Base-by-base conservation (phyloP, 441 rosid species). In the Omphalea diandra region DNA sequence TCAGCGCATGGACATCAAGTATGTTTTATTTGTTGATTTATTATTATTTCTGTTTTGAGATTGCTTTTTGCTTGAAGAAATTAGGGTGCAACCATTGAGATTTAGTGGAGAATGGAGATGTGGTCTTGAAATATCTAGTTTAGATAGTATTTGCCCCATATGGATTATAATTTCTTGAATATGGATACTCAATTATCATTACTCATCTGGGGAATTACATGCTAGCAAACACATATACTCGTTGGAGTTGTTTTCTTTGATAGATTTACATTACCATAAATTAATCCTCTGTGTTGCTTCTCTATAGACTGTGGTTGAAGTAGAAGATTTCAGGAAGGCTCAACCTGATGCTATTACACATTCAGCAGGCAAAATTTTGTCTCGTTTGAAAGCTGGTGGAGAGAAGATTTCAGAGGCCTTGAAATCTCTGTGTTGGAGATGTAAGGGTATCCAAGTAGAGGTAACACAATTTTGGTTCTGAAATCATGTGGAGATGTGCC, bases 391-490 rank as follows among this genome's bases (percentile, higher is more conserved):
- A 81, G 89, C 87, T 65, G 84, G 80, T 47, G 90, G 92, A 70
- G 94, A 88, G 68, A 85, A 83, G 69, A 76, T 85, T 43, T 75
- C 75, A 1, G 83, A 87, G 76, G 94, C 97, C 44, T 85, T 95
- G 58, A 87, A 75, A 71, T 88, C 97, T 69, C 70, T 95, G 57
- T 90, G 98, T 77, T 93, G 90, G 85, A 88, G 92, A 84, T 81
- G 83, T 69, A 90, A 88, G 78, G 86, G 94, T 63, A 81, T 95
- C 63, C 97, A 83, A 80, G 97, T 87, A 32, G 98, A 93, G 97
- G 99, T 94, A 86, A 82, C 44, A 71, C 41, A 29, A 57, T 38
- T 54, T 57, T 65, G 10, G 33, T 53, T 54, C 64, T 50, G 29
- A 46, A 67, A 44, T 50, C 63, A 31, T 35, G 71, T 60, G 1